phyloP scores from a whole-genome alignment of 192 early-diverging fungal species.

The Geranomyces variabilis region DNA sequence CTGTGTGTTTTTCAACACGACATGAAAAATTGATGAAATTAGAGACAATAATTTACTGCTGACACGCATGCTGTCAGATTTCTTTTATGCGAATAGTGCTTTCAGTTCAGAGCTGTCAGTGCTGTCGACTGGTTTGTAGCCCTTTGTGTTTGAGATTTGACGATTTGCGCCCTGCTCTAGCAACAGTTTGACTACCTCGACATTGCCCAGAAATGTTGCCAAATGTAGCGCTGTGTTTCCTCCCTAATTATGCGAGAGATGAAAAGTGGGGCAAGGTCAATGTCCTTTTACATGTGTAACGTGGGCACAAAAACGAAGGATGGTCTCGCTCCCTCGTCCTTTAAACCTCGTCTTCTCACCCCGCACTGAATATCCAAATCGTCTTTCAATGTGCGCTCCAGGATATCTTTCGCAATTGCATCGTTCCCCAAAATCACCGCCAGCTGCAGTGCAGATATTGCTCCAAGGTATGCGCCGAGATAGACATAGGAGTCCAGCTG shows the following conservation, averaged over 20 bases:
- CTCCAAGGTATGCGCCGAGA: conserved; percentile 70
- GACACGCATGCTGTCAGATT: no score
- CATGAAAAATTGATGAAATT: no score
- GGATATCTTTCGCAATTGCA: conserved; percentile 66
- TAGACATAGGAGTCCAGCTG: conserved; percentile 70
- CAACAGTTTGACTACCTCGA: conserved; percentile 58
- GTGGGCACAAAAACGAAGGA: no score
- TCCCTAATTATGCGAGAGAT: conserved; percentile 46
- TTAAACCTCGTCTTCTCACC: no score
- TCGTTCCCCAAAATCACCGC: conserved; percentile 67
- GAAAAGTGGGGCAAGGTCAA: no score
- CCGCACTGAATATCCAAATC: conserved; percentile 70
- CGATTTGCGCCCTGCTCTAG: conserved; percentile 68
- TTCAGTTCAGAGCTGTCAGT: conserved; percentile 52
- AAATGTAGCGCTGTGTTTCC: conserved; percentile 75
- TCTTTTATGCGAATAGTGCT: conserved; percentile 31
- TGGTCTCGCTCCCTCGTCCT: no score
- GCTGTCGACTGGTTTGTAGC: conserved; percentile 63
- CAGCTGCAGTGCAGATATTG: conserved; percentile 62
- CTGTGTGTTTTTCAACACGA: no score
- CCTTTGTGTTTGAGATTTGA: conserved; percentile 59
- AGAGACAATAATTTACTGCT: no score
- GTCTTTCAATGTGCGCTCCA: conserved; percentile 67
- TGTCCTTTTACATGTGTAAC: no score
- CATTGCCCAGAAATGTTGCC: conserved; percentile 64